phyloP scores from a whole-genome alignment of 805 yeast genomes.

The Teunomyces kruisii region DNA sequence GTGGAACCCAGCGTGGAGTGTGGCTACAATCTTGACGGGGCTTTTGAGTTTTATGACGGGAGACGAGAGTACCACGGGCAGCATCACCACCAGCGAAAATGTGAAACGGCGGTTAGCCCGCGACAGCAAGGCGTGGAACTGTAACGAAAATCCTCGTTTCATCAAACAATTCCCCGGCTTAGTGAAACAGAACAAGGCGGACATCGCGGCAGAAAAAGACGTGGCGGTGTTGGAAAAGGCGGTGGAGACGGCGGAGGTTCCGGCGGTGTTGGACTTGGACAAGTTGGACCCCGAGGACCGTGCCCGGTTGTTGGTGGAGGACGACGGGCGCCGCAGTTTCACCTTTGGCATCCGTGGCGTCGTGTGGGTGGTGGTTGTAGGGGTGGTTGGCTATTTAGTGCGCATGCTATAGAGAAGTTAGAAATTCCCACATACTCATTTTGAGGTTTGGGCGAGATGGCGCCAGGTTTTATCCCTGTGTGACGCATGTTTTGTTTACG shows the following conservation, averaged over 20 bases:
- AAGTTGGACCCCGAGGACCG: conserved; percentile 68
- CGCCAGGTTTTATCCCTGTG: too few relatives aligned
- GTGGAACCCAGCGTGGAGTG: conserved; percentile 98
- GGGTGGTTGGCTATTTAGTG: conserved; percentile 25
- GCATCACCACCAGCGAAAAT: conserved; percentile 62
- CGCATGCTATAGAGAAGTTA: conserved; percentile 18
- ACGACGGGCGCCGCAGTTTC: conserved; percentile 10
- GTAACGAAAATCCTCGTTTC: conserved; percentile 56
- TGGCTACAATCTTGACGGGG: conserved; percentile 83
- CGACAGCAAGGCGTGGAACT: conserved; percentile 61
- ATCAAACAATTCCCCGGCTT: conserved; percentile 68
- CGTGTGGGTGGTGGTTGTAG: conserved; percentile 21
- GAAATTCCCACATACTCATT: too few relatives aligned
- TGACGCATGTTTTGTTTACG: too few relatives aligned
- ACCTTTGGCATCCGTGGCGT: not conserved
- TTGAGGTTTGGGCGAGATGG: too few relatives aligned
- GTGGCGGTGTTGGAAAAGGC: conserved; percentile 15
- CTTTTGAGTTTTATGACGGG: conserved; percentile 90
- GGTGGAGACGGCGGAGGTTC: conserved; percentile 14
- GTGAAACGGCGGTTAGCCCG: conserved; percentile 58
- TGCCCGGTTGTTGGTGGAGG: conserved; percentile 36
- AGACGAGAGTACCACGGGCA: conserved; percentile 80
- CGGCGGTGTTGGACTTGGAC: conserved; percentile 29
- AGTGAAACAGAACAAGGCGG: conserved; percentile 41
- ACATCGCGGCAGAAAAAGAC: conserved; percentile 19